Base-by-base conservation (phyloP, 2,329 filamentous ascomycete genomes). In the Onygena corvina region DNA sequence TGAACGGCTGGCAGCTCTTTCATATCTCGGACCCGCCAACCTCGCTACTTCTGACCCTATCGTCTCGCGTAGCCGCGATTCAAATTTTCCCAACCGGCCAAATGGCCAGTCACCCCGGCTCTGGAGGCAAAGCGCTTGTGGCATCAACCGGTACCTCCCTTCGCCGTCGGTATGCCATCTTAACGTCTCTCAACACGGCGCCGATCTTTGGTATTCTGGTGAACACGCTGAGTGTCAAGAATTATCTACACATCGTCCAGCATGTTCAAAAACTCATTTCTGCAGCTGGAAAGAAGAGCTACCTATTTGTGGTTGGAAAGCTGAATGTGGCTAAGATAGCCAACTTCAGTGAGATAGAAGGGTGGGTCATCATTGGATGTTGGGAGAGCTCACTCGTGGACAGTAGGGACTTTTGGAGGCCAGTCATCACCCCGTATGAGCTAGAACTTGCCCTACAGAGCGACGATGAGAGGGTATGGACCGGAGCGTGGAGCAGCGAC, bases 311-410 rank as follows among this genome's bases (percentile, higher is more conserved):
- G 1, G 92, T 98, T 0, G 92, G 92, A 52, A 96, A 96, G 65
- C 74, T 98, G 21, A 98, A 96, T 61, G 83, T 89, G 0, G 90
- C 89, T 31, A 98, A 98, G 65, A 75, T 98, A 18, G 92, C 92
- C 45, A 98, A 98, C 66, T 98, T 98, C 68, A 80, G 84, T 51
- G 92, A 98, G 65, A 79, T 98, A 3, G 90, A 88, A 36, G 90
- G 88, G 12, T 98, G 92, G 92, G 88, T 96, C 0, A 88, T 96
- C 0, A 86, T 98, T 7, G 90, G 92, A 2, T 98, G 92, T 67
- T 98, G 92, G 92, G 92, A 98, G 69, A 94, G 89, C 64, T 87
- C 85, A 52, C 70, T 96, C 46, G 79, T 98, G 3, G 90, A 95
- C 58, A 87, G 88, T 55, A 84, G 85, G 51, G 85, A 84, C 4